Evolutionary conservation across 805 yeast genomes (phyloP).

Genomic region (Dipodascus geniculatus): DNA sequence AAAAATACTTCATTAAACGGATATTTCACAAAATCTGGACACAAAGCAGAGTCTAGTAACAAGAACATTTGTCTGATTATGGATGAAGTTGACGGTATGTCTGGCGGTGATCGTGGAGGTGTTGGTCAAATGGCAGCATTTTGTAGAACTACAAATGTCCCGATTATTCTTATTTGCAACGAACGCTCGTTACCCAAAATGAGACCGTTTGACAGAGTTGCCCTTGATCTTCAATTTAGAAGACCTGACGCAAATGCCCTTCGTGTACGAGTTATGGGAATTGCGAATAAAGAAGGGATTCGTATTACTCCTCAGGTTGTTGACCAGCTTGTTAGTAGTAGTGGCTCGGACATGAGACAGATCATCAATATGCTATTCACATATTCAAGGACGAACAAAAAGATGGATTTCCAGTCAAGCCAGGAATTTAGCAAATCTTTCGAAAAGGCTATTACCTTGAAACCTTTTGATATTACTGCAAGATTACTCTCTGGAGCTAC

Average conservation of each 20-base stretch:
- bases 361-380: slow-evolving; percentile 83
- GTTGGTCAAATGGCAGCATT: slow-evolving; percentile 87
- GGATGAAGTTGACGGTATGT: slow-evolving; percentile 99
- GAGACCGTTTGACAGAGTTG: slow-evolving; percentile 85
- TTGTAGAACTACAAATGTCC: slow-evolving; percentile 76
- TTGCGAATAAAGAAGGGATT: slow-evolving; percentile 75
- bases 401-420: slow-evolving; percentile 53
- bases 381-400: slow-evolving; percentile 59
- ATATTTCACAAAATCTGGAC: slow-evolving; percentile 32
- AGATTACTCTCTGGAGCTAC: slow-evolving; percentile 50
- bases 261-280: slow-evolving; percentile 76
- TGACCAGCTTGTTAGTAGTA: slow-evolving; percentile 73
- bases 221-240: slow-evolving; percentile 72
- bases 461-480: slow-evolving; percentile 83
- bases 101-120: slow-evolving; percentile 98
- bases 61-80: slow-evolving; percentile 71
- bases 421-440: slow-evolving; percentile 35
- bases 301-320: slow-evolving; percentile 69
- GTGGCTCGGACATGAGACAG: slow-evolving; percentile 88
- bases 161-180: slow-evolving; percentile 87
- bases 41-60: slow-evolving; percentile 27
- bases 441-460: slow-evolving; percentile 72
- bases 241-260: slow-evolving; percentile 79
- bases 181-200: slow-evolving; percentile 87
- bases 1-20: slow-evolving; percentile 79